Evolutionary conservation across 805 yeast species (phyloP), one percentile per base, ranked within the genome.

Genomic region (Metschnikowia koreensis): DNA sequence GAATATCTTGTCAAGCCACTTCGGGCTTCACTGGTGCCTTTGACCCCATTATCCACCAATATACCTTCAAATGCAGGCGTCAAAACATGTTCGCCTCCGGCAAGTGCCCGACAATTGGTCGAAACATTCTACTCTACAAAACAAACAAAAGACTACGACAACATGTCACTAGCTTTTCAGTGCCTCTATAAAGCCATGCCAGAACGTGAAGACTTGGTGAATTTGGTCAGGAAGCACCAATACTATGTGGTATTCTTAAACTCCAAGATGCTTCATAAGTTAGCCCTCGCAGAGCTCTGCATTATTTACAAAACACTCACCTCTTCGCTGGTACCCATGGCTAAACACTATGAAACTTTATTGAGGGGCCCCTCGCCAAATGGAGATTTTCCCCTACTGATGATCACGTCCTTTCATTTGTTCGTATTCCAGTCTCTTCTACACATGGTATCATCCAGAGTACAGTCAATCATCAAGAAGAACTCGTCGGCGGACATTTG

Each of bases 361-460:
- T 41, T 58, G 27, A 31, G 34, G 5, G 59, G 58, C 1, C 15
- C 55, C 1, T 6, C 55, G 1, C 46, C 40, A 12, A 10, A 11
- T 12, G 27, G 29, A 7, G 34, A 22, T 6, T 47, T 28, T 12
- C 55, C 51, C 10, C 26, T 44, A 6, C 38, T 52, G 3, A 28
- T 50, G 15, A 36, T 53, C 11, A 37, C 51, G 7, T 51, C 61
- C 6, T 56, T 52, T 46, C 51, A 56, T 40, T 59, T 58, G 47
- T 54, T 59, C 28, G 57, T 59, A 12, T n/a, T 59, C 16, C 62
- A 59, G 45, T 49, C 54, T 4, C 16, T 51, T 12, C 56, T 59
- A 27, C 59, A 58, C 37, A 47, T 45, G 47, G 13, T 53, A 29
- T 48, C 60, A 12, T 38, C 50, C 31, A 54, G 43, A 22, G 43